Evolutionary conservation across 106 monocot genomes (phyloP).

Genomic region (Alisma plantagoaquatica): DNA sequence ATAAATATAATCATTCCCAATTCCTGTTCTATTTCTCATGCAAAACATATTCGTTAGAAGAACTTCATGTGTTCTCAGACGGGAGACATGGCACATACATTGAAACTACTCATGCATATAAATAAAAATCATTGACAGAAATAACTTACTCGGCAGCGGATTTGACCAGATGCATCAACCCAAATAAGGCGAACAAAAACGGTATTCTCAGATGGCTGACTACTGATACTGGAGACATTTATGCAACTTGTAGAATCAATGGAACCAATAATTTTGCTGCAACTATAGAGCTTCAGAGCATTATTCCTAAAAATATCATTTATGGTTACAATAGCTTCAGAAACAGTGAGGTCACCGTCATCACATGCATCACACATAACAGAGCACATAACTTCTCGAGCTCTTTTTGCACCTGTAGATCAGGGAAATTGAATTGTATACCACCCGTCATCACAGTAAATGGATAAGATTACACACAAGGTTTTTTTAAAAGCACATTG

Average conservation of each 20-base stretch:
- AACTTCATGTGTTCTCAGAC: too few species aligned
- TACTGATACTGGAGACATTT: not conserved
- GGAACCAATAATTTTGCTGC: constrained; percentile 36
- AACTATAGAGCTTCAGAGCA: constrained; percentile 55
- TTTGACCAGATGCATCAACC: constrained; percentile 82
- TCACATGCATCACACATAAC: constrained; percentile 68
- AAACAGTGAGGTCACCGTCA: constrained; percentile 82
- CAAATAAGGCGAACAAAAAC: constrained; percentile 75
- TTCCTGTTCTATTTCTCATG: too few species aligned
- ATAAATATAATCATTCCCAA: too few species aligned
- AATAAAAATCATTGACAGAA: not conserved
- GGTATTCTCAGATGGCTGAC: not conserved
- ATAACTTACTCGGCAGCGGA: constrained; percentile 76
- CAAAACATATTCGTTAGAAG: too few species aligned
- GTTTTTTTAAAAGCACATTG: too few species aligned
- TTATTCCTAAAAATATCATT: constrained; percentile 70
- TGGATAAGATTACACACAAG: too few species aligned
- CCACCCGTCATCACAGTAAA: too few species aligned
- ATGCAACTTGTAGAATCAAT: constrained; percentile 10
- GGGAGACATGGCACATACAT: too few species aligned
- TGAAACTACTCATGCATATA: too few species aligned
- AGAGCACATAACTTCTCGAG: constrained; percentile 68
- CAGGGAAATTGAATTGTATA: not conserved
- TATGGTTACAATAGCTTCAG: constrained; percentile 70
- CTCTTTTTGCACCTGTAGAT: constrained; percentile 62